A percentile compares a stretch with the other conserved stretches of the same genome.
These are phyloP conservation scores for Lojkania enalia DNA, from an alignment of 2,329 filamentous ascomycete species.

Conservation along the genomic window DNA sequence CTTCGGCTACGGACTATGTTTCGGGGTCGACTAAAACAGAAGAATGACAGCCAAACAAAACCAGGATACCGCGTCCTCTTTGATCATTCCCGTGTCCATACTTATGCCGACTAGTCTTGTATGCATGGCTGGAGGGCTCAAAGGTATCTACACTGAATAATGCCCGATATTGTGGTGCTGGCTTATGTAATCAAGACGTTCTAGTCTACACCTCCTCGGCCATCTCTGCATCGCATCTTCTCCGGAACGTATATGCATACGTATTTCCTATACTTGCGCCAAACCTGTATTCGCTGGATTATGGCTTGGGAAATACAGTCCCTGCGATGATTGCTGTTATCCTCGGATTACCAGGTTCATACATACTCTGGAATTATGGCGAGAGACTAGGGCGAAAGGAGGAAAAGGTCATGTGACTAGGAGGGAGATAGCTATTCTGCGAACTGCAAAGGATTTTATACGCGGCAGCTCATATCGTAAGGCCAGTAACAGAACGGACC, in stretches of 20 bases:
- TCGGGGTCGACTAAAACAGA: constrained; percentile 34
- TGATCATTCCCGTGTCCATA: constrained; percentile 24
- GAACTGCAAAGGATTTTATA: background rate
- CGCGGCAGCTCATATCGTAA: constrained; percentile 2
- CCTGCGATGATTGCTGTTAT: constrained; percentile 26
- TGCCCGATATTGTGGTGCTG: constrained; percentile 55
- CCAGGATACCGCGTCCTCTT: constrained; percentile 26
- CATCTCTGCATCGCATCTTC: constrained; percentile 53
- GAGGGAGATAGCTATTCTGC: background rate
- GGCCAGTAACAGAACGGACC: constrained; percentile 24
- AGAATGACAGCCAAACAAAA: constrained; percentile 12
- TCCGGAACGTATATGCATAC: constrained; percentile 24
- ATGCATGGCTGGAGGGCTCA: constrained; percentile 59
- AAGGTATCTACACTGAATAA: constrained; percentile 56
- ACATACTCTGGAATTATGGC: constrained; percentile 53
- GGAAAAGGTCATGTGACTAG: constrained; percentile 10
- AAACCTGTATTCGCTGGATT: constrained; percentile 39
- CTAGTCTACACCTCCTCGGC: constrained; percentile 60
- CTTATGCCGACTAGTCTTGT: constrained; percentile 38
- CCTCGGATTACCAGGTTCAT: constrained; percentile 46
- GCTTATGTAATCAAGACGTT: constrained; percentile 66
- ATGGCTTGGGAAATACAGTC: constrained; percentile 38
- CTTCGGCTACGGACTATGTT: constrained; percentile 51
- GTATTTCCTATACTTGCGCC: constrained; percentile 44
- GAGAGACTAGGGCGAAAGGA: constrained; percentile 47